Base-by-base conservation (phyloP, 1,139 yeast species). In the Scheffersomyces titani region DNA sequence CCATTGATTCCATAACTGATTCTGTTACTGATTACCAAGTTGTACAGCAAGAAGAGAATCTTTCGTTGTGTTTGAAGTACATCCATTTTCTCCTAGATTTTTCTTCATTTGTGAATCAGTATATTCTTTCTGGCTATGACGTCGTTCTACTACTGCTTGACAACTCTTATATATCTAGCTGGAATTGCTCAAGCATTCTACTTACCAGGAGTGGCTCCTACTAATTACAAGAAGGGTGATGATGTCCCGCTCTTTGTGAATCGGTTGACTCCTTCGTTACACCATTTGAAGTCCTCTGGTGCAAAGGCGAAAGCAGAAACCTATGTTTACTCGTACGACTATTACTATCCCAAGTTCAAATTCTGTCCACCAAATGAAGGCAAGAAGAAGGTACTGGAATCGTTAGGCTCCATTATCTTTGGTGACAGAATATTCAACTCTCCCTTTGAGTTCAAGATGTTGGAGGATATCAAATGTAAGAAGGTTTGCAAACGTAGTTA, bases 371-470 rank as follows among this genome's bases (percentile, higher is more conserved):
- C 98, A 0, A 70, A 75, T 53, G 88, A 81, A 44, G 90, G 89
- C 0, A 85, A 89, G 19, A 78, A 81, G 64, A 88, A 89, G 64
- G 97, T 92, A 71, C 86, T 92, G 64, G 98, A 93, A 74, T 89
- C 96, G 13, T 80, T 94, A 54, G 99, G 99, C 6, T 88, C 98
- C 1, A 89, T 94, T 61, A 81, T 94, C 57, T 92, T 96, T 72
- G 99, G 99, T 59, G 99, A 94, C 74, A 83, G 99, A 69, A 92
- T 94, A 61, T 92, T 90, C 80, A 89, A 91, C 69, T 92, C 98
- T 7, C 98, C 98, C 2, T 92, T 90, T 67, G 84, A 89, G 56
- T 77, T 94, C 63, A 79, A 83, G 52, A 90, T 94, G 97, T 80
- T 90, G 63, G 83, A 90, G 70, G 83, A 89, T 61, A 83, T 83